phyloP scores from a whole-genome alignment of 306 rosid genomes.

The Argentina anserina region DNA sequence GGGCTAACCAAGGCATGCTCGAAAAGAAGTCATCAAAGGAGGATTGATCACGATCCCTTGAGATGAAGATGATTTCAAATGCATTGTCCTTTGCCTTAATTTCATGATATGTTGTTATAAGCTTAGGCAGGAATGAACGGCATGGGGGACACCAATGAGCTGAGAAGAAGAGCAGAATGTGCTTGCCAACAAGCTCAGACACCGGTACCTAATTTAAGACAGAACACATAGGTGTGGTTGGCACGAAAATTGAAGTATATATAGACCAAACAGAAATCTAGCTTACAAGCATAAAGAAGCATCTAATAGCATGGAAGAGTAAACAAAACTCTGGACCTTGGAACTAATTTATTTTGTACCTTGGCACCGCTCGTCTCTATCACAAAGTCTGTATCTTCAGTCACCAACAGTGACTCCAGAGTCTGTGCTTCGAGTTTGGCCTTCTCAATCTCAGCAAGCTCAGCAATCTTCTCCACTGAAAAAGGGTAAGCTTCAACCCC shows the following conservation, averaged over 20 bases:
- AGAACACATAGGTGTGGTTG: neutral
- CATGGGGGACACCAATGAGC: slow-evolving; percentile 54
- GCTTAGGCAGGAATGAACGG: slow-evolving; percentile 40
- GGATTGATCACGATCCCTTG: slow-evolving; percentile 35
- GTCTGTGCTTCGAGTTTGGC: slow-evolving; percentile 42
- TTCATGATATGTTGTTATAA: slow-evolving; percentile 27
- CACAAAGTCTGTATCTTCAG: slow-evolving; percentile 36
- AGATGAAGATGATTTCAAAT: slow-evolving; percentile 40
- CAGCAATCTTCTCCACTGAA: slow-evolving; percentile 34
- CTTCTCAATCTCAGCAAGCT: slow-evolving; percentile 44
- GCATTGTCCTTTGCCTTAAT: slow-evolving; percentile 27
- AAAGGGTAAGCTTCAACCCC: slow-evolving; percentile 47
- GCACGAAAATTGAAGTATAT: neutral
- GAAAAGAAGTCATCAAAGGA: slow-evolving; percentile 32
- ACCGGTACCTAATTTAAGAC: slow-evolving; percentile 28
- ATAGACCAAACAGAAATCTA: neutral
- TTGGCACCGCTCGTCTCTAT: slow-evolving; percentile 34
- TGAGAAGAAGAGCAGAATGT: slow-evolving; percentile 41
- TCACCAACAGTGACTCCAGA: slow-evolving; percentile 43
- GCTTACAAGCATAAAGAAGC: neutral
- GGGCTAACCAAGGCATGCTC: slow-evolving; percentile 48
- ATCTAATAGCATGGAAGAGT: neutral
- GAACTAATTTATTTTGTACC: slow-evolving; percentile 22
- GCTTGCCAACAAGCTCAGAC: slow-evolving; percentile 41
- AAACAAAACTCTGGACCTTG: neutral